Evolutionary conservation across 208 protist species (phyloP), one percentile per base, ranked within the genome.

Genomic region (Leishmania tropica): DNA sequence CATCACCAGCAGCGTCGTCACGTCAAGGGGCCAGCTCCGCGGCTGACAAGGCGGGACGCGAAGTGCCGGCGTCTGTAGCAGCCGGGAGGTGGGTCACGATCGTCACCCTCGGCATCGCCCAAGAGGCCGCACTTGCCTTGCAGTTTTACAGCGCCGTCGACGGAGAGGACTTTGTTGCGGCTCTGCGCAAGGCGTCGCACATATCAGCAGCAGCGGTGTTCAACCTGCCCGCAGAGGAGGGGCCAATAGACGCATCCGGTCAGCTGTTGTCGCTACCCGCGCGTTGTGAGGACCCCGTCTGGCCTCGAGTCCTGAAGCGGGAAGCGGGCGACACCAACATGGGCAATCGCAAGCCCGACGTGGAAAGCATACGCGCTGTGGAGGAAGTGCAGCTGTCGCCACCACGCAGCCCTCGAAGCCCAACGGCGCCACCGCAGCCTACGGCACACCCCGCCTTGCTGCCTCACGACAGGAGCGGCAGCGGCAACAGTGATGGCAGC

Each of bases 91-190:
- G 68, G 73, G 76, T 76, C 10, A 75, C 80, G 19, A 77, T 89
- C 40, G 82, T 76, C 15, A 84, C 85, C 1, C 60, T 89, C 51
- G 81, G 82, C 64, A 78, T 89, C 40, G 71, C 64, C 15, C 64
- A 73, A 4, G 86, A 89, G 80, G 47, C 81, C 2, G 74, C 80
- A 47, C 86, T 89, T 65, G 86, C 80, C 31, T 75, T 89, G 47
- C 82, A 85, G 58, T 80, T 89, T 24, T 64, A 62, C 37, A 75
- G 21, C 51, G 54, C 35, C 31, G 76, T 82, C 4, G 85, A 88
- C 24, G 85, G 81, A 10, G 53, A 72, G 2, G 68, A 54, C 56
- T 83, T 88, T 67, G 85, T 84, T 3, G 51, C 56, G 3, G 81
- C 85, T 28, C 81, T 85, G 28, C 81, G 81, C 8, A 58, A 28